Evolutionary conservation across 2,329 filamentous ascomycete species (phyloP).

Genomic region (Xylariaceae sp.): DNA sequence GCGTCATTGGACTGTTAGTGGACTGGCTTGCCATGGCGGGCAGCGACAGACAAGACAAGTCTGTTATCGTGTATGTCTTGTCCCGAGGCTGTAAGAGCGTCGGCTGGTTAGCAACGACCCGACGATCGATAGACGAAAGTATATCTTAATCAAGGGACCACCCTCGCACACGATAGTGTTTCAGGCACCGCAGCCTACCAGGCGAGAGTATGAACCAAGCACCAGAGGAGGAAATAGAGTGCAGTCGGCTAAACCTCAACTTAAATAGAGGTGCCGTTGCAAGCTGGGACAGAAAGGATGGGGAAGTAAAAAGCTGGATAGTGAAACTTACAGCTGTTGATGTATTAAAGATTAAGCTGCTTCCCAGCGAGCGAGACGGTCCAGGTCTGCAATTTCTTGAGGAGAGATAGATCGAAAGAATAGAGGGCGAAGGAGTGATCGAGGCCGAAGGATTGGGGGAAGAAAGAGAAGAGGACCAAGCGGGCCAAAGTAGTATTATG

Average conservation of each 20-base stretch:
- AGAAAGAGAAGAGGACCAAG: no score
- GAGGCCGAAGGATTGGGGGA: no score
- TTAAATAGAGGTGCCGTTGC: neutral
- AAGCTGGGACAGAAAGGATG: no score
- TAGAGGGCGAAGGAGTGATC: no score
- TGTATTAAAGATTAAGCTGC: no score
- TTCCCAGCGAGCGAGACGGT: no score
- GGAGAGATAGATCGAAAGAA: no score
- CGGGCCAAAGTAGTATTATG: no score
- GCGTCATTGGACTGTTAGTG: conserved; percentile 44
- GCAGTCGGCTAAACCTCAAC: conserved; percentile 5
- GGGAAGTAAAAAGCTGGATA: neutral
- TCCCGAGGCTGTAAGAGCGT: neutral
- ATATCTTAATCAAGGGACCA: neutral
- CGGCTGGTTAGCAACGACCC: neutral
- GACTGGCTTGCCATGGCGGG: conserved; percentile 27
- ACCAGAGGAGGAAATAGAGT: conserved; percentile 13
- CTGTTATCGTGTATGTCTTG: neutral
- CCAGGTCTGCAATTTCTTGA: no score
- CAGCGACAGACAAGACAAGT: neutral
- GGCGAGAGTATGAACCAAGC: neutral
- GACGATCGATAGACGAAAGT: neutral
- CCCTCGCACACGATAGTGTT: no score
- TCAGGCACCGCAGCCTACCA: no score
- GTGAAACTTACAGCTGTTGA: no score